phyloP scores from a whole-genome alignment of 140 eudicot species.

The Bidens hawaiensis region DNA sequence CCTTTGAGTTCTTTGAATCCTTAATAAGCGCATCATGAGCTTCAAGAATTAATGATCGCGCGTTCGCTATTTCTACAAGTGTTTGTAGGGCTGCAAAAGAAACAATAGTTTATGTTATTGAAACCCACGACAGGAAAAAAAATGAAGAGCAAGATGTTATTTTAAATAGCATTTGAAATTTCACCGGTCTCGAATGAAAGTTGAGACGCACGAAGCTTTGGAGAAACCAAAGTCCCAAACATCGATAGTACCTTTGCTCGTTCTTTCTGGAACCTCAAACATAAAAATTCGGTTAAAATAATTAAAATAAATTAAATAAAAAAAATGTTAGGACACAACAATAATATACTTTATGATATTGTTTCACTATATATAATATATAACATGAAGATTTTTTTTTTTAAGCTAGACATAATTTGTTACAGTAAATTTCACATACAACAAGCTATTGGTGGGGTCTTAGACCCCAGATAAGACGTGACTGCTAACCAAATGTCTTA shows the following conservation, averaged over 20 bases:
- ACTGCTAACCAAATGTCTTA: not conserved
- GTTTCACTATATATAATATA: not conserved
- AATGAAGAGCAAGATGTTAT: not conserved
- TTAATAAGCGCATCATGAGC: slow-evolving; percentile 53
- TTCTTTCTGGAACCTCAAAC: slow-evolving; percentile 55
- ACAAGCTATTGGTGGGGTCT: not conserved
- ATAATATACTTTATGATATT: not conserved
- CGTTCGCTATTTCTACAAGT: slow-evolving; percentile 70
- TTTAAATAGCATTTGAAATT: not conserved
- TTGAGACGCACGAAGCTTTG: slow-evolving; percentile 87
- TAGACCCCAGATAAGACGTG: not conserved
- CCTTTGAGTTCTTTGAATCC: slow-evolving; percentile 31
- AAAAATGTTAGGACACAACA: not conserved
- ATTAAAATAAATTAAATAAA: not conserved
- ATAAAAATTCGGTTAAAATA: not conserved
- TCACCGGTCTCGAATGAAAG: slow-evolving; percentile 85
- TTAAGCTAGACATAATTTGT: too few relatives aligned
- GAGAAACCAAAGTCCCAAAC: slow-evolving; percentile 85
- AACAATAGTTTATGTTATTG: not conserved
- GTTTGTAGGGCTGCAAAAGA: slow-evolving; percentile 63
- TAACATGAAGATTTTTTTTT: not conserved
- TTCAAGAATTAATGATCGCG: slow-evolving; percentile 55
- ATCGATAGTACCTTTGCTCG: slow-evolving; percentile 62
- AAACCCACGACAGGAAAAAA: not conserved
- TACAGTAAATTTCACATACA: too few relatives aligned